phyloP scores from a whole-genome alignment of 208 protist genomes.

The Wallacemonas collosoma region DNA sequence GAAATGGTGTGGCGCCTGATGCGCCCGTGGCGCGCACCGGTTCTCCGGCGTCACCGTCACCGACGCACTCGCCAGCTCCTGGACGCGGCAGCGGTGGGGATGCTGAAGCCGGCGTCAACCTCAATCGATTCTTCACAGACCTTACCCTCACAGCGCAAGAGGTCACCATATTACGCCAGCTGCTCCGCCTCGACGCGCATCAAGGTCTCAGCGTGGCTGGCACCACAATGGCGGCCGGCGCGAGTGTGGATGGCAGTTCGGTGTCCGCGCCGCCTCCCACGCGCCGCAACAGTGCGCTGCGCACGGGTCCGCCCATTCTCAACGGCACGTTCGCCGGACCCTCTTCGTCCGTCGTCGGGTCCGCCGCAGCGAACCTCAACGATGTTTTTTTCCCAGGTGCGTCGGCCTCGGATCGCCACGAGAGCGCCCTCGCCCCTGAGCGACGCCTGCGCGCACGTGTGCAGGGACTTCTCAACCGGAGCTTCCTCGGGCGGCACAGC shows the following conservation, averaged over 20 bases:
- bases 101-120: background rate
- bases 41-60: too few relatives aligned
- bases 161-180: conserved; percentile 5
- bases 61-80: too few relatives aligned
- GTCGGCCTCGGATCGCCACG: background rate
- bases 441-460: background rate
- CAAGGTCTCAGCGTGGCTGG: background rate
- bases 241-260: background rate
- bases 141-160: conserved; percentile 2
- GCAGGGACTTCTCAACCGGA: conserved; percentile 14
- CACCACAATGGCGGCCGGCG: background rate
- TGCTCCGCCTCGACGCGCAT: background rate
- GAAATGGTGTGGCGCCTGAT: too few relatives aligned
- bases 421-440: background rate
- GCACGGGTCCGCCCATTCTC: background rate
- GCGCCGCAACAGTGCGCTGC: background rate
- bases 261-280: background rate
- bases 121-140: conserved; percentile 6
- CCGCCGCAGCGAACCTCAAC: background rate
- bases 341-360: background rate
- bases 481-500: conserved; percentile 4
- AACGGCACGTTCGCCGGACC: conserved; percentile 14
- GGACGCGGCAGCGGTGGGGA: background rate
- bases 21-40: too few relatives aligned
- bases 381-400: conserved; percentile 7